Evolutionary conservation across 371 early-diverging fungal genomes (phyloP).

Genomic region (Lichtheimia corymbifera): DNA sequence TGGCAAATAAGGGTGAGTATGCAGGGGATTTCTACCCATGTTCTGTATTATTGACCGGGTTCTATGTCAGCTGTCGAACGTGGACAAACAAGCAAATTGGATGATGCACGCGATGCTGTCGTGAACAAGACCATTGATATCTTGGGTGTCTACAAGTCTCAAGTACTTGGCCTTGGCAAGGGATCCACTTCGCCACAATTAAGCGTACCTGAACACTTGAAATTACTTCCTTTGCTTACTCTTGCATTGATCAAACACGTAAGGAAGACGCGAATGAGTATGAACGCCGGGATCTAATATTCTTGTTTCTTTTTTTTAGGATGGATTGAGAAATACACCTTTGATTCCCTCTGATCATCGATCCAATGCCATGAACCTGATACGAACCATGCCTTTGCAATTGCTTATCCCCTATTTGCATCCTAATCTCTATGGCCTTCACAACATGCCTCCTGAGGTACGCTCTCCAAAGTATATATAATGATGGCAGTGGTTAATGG

Average conservation of each 20-base stretch:
- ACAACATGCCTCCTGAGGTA: constrained; percentile 73
- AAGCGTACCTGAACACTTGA: constrained; percentile 80
- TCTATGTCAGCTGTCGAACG: constrained; percentile 68
- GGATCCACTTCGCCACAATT: constrained; percentile 77
- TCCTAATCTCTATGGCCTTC: constrained; percentile 85
- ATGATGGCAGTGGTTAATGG: not conserved
- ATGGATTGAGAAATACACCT: constrained; percentile 60
- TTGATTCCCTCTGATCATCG: constrained; percentile 68
- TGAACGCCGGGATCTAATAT: not conserved
- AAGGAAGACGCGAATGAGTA: constrained; percentile 7
- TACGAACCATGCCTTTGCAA: constrained; percentile 82
- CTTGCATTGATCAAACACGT: constrained; percentile 80
- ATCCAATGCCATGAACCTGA: constrained; percentile 66
- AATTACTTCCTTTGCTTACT: constrained; percentile 79
- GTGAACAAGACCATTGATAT: constrained; percentile 86
- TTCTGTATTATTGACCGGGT: not conserved
- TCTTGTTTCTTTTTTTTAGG: constrained; percentile 25
- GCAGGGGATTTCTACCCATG: not conserved
- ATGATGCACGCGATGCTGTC: constrained; percentile 94
- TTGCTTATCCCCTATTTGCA: constrained; percentile 67
- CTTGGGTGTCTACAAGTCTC: constrained; percentile 81
- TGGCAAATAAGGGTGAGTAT: constrained; percentile 78
- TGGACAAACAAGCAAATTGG: constrained; percentile 81
- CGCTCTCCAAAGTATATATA: not conserved
- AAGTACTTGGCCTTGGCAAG: constrained; percentile 68